Base-by-base conservation (phyloP, 2,329 filamentous ascomycete species). In the Penicillium oxalicum region DNA sequence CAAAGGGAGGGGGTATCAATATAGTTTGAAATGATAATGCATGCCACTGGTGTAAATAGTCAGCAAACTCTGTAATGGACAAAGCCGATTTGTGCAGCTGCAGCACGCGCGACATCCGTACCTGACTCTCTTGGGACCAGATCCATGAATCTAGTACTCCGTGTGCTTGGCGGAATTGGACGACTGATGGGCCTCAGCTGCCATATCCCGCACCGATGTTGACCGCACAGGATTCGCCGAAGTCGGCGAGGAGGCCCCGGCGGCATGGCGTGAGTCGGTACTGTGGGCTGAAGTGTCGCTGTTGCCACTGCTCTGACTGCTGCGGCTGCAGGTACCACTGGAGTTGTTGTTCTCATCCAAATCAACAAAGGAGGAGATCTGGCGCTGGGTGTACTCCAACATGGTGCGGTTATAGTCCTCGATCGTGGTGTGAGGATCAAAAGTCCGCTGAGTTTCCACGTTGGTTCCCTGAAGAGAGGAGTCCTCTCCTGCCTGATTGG, bases 331-430 rank as follows among this genome's bases (percentile, higher is more conserved):
- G 12, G 38, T 38, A 18, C 57, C 52, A 8, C 45, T 48, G 26
- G 47, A 44, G 28, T 49, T 50, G n/a, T 50, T 47, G 24, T 45
- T 47, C 13, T 57, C 50, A 24, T 65, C 61, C 11, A 51, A 45
- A 28, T 63, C 60, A 36, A 61, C 57, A 46, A 69, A 70, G 4
- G 59, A 55, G 2, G 62, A 62, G 59, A 70, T 67, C 38, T 68
- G 66, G 27, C 60, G 64, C 35, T 69, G 65, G 11, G 67, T 70
- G 42, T 70, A 67, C 39, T 67, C 58, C 35, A 69, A 57, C 67
- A 70, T 69, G 44, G 65, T 59, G 25, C 66, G 65, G 52, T 65
- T 68, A 49, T 70, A 70, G 50, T 68, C 66, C 40, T 67, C 66
- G n/a, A 70, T 48, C 3, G 66, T 66, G 4, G 46, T 52, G 7